Base-by-base conservation (phyloP, 2,329 filamentous ascomycete genomes). In the Sarocladiaceae sp. region DNA sequence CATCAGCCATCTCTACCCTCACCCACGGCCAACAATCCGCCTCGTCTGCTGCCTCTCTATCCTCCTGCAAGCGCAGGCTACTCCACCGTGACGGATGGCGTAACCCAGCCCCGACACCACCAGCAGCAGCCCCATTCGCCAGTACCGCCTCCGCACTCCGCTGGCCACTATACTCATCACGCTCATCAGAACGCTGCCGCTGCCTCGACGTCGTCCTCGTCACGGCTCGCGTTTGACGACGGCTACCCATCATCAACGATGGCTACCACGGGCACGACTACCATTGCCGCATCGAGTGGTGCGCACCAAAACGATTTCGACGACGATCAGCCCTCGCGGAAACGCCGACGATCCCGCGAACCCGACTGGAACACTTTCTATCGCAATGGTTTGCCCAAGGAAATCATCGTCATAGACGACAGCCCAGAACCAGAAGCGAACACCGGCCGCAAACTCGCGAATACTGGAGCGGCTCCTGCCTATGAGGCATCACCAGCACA, bases 341-440 rank as follows among this genome's bases (percentile, higher is more conserved):
- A 83, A 65, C 74, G 78, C 58, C 74, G 79, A 58, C 78, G 79
- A 55, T 82, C 77, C 56, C 79, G 78, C 66, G 77, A 83, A 58
- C 87, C 88, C 48, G 85, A 94, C 69, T 94, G 89, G 89, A 76
- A 80, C 53, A 82, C 79, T 57, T 94, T 92, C 64, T 93, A 92
- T 68, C 87, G 86, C 65, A 92, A 93, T 67, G 89, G 89, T 3
- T 72, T 91, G 23, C 89, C 89, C 22, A 87, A 90, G 65, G 89
- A 94, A 72, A 84, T 94, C 64, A 93, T 94, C 63, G 84, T 93
- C 61, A 94, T 94, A 62, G 83, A 87, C 62, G 86, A 92, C 66
- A 84, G 82, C 4, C 87, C 87, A 50, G 78, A 80, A 53, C 77
- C 78, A 52, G 76, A 80, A 54, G 61, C 67, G 46, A 67, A 70